Evolutionary conservation across 495 filamentous ascomycete genomes (phyloP).

Genomic region (Articulospora tetracladia): DNA sequence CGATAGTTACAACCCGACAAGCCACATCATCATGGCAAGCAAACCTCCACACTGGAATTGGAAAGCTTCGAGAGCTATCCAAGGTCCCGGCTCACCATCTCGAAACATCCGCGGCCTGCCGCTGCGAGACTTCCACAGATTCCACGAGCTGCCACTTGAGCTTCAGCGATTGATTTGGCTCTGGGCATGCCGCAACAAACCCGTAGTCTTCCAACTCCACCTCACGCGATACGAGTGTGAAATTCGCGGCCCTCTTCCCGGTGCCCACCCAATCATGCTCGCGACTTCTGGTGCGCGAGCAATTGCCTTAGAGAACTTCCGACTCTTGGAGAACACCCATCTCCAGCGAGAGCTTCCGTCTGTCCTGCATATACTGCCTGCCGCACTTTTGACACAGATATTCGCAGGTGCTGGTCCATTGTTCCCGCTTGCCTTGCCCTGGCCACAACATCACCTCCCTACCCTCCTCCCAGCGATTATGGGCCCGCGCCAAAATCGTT

Average conservation of each 20-base stretch:
- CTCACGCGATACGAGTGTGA: not conserved
- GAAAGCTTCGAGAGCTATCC: too few species aligned
- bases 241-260: not conserved
- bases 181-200: not conserved
- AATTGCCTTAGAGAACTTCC: not conserved
- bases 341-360: not conserved
- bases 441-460: too few species aligned
- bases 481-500: not conserved
- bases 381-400: too few species aligned
- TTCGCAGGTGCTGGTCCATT: too few species aligned
- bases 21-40: too few species aligned
- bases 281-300: not conserved
- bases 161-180: constrained; percentile 5
- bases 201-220: not conserved
- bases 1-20: too few species aligned
- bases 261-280: not conserved
- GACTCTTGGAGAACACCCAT: not conserved
- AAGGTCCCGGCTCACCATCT: too few species aligned
- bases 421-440: too few species aligned
- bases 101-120: too few species aligned
- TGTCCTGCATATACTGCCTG: too few species aligned
- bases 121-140: constrained; percentile 7
- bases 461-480: too few species aligned
- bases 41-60: too few species aligned
- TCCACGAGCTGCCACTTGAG: not conserved